phyloP scores from a whole-genome alignment of 2,329 filamentous ascomycete species.

The Zymoseptoria ardabiliae region DNA sequence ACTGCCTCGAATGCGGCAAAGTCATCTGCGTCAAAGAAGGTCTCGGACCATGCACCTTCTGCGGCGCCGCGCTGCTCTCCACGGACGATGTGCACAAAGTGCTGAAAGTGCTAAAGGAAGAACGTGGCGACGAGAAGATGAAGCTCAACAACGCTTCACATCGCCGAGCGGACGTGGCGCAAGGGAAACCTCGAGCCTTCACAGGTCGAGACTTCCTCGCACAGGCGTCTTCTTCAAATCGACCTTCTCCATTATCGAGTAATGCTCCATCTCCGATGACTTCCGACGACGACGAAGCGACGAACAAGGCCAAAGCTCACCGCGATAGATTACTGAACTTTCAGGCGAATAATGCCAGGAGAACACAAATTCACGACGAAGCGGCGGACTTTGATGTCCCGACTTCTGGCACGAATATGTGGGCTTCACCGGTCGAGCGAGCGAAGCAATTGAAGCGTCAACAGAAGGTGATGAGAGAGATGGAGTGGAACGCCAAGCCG shows the following conservation, averaged over 20 bases:
- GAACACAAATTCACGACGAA: constrained; percentile 82
- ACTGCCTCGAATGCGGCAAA: constrained; percentile 87
- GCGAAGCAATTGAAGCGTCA: constrained; percentile 78
- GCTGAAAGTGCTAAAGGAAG: constrained; percentile 73
- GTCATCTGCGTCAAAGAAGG: constrained; percentile 93
- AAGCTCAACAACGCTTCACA: constrained; percentile 67
- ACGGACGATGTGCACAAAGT: constrained; percentile 72
- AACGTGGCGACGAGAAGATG: constrained; percentile 82
- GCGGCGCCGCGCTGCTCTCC: constrained; percentile 65
- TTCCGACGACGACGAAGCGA: constrained; percentile 44
- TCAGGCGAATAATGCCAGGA: constrained; percentile 75
- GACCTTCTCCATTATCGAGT: constrained; percentile 32
- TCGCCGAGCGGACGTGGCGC: constrained; percentile 56
- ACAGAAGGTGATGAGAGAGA: constrained; percentile 73
- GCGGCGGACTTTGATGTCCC: constrained; percentile 66
- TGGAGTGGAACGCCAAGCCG: constrained; percentile 76
- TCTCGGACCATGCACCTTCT: constrained; percentile 88
- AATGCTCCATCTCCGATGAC: constrained; percentile 20
- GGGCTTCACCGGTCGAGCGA: constrained; percentile 76
- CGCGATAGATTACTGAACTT: constrained; percentile 73
- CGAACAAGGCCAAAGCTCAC: constrained; percentile 66
- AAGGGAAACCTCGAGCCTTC: constrained; percentile 27
- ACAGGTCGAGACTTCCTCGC: constrained; percentile 32
- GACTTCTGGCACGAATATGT: constrained; percentile 59
- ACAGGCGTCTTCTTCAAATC: constrained; percentile 26